Percentiles rank a stretch among this genome's conserved stretches.
phyloP scores from a whole-genome alignment of 805 yeast genomes.

The Pichia membranifaciens region DNA sequence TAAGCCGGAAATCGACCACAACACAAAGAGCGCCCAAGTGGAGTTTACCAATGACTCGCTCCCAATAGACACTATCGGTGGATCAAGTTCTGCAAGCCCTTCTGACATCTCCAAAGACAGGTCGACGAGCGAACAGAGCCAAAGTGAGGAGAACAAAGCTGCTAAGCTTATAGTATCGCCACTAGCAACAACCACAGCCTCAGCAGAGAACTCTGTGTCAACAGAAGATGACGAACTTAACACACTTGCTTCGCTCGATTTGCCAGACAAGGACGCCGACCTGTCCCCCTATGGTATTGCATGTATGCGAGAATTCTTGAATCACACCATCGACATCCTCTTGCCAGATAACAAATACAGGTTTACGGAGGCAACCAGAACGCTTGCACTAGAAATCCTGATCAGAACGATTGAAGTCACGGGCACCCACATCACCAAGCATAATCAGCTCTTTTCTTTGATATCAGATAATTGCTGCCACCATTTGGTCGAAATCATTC shows the following conservation, averaged over 20 bases:
- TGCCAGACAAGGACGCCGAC: conserved; percentile 20
- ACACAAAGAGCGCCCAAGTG: conserved; percentile 24
- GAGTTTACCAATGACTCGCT: conserved; percentile 29
- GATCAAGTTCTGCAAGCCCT: conserved; percentile 25
- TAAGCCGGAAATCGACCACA: conserved; percentile 26
- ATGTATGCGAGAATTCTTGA: conserved; percentile 70
- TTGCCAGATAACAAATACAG: conserved; percentile 78
- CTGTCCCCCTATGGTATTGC: conserved; percentile 61
- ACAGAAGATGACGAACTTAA: conserved; percentile 7
- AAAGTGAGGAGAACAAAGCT: neutral
- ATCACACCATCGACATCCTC: conserved; percentile 69
- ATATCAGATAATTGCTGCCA: conserved; percentile 82
- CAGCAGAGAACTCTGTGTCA: neutral
- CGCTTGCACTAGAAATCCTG: conserved; percentile 72
- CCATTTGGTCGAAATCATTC: conserved; percentile 72
- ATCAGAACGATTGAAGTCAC: conserved; percentile 77
- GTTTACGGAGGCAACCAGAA: conserved; percentile 81
- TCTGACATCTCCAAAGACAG: neutral
- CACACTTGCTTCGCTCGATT: conserved; percentile 6
- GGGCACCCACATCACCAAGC: conserved; percentile 56
- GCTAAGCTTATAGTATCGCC: neutral
- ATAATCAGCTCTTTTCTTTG: conserved; percentile 59
- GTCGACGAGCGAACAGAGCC: neutral
- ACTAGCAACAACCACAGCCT: too few relatives aligned
- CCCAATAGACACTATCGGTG: conserved; percentile 57